Evolutionary conservation across 768 basidiomycete species (phyloP).

Genomic region (Termitomyces sp.): DNA sequence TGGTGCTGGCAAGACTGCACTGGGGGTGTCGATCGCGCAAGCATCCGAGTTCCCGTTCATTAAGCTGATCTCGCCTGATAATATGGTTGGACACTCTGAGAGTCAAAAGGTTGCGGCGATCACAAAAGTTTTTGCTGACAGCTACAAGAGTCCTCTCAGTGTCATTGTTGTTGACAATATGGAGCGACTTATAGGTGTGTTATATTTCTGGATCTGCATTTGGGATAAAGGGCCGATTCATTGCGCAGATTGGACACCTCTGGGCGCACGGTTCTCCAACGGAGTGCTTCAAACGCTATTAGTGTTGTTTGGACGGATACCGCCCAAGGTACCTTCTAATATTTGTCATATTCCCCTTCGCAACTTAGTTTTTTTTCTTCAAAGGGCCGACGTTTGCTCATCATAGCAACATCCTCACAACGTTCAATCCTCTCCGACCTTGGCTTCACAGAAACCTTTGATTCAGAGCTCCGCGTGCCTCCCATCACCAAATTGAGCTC

Average conservation of each 20-base stretch:
- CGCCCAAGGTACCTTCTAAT: conserved; percentile 72
- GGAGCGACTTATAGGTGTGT: conserved; percentile 84
- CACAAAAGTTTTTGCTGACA: conserved; percentile 90
- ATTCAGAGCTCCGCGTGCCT: conserved; percentile 80
- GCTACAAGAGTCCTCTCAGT: conserved; percentile 95
- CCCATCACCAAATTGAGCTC: conserved; percentile 68
- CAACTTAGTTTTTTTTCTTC: conserved; percentile 2
- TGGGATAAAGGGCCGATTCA: not conserved
- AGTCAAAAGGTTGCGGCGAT: conserved; percentile 87
- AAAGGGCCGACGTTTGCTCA: conserved; percentile 84
- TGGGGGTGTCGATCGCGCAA: conserved; percentile 92
- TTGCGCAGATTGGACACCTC: conserved; percentile 84
- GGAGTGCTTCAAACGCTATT: conserved; percentile 85
- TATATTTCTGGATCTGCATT: not conserved
- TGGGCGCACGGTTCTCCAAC: conserved; percentile 97
- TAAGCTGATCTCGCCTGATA: conserved; percentile 93
- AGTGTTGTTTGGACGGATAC: conserved; percentile 82
- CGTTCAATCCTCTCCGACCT: conserved; percentile 82
- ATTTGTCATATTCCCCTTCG: not conserved
- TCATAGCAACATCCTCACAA: conserved; percentile 90
- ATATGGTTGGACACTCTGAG: conserved; percentile 96
- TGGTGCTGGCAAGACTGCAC: conserved; percentile 90
- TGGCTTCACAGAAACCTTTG: conserved; percentile 86
- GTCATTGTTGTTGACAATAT: conserved; percentile 95
- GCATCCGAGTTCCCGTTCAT: conserved; percentile 96